phyloP scores from a whole-genome alignment of 306 rosid genomes.

The Gleditsia sinensis region DNA sequence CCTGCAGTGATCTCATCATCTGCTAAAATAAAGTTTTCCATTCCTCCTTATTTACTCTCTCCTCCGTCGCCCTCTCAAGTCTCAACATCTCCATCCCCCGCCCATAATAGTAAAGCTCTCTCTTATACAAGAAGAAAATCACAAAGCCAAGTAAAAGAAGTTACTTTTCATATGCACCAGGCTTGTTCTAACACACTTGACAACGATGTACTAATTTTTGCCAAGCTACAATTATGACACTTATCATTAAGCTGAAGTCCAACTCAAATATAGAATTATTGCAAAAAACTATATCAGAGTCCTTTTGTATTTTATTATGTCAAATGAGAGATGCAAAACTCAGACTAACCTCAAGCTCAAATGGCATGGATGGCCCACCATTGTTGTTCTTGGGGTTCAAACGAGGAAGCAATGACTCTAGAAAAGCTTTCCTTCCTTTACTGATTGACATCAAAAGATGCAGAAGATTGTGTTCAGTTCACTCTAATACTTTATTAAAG shows the following conservation, averaged over 20 bases:
- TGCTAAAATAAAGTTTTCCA: not conserved
- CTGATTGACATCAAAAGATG: slow-evolving; percentile 50
- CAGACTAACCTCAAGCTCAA: slow-evolving; percentile 87
- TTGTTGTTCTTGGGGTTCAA: slow-evolving; percentile 73
- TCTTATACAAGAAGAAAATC: not conserved
- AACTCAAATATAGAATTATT: slow-evolving; percentile 4
- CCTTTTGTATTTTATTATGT: not conserved
- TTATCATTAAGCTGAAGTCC: not conserved
- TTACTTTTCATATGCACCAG: not conserved
- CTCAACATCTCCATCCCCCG: not conserved
- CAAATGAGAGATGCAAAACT: slow-evolving; percentile 27
- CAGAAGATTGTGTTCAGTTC: slow-evolving; percentile 34
- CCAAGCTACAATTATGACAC: not conserved
- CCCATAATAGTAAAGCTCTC: not conserved
- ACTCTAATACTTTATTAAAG: slow-evolving; percentile 20
- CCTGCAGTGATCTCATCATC: not conserved
- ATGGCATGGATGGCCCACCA: slow-evolving; percentile 97
- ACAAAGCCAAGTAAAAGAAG: not conserved
- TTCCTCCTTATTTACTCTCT: not conserved
- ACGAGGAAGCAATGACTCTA: slow-evolving; percentile 80
- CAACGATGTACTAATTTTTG: not conserved
- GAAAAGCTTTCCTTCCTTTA: slow-evolving; percentile 92
- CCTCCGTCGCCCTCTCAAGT: not conserved
- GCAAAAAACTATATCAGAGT: slow-evolving; percentile 12
- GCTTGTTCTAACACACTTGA: not conserved